These are phyloP conservation scores for Oldenlandia corymbosa DNA, from an alignment of 257 asterid genomes.

Conservation along the genomic window DNA sequence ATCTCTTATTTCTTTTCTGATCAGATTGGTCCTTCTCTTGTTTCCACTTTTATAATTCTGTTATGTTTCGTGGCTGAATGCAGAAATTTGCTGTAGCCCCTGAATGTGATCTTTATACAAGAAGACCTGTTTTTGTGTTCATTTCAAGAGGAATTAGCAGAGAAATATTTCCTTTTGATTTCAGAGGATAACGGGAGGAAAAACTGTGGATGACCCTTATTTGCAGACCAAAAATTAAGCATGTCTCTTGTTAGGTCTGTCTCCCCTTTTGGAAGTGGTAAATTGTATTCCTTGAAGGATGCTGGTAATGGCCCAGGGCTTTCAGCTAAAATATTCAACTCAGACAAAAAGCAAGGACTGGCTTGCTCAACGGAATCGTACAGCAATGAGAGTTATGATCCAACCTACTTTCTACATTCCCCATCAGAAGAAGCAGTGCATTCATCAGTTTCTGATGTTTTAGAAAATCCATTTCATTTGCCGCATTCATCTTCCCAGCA, in stretches of 20 bases:
- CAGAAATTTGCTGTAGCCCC: background rate
- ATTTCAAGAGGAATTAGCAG: background rate
- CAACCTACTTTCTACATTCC: slow-evolving; percentile 48
- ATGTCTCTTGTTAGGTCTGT: slow-evolving; percentile 72
- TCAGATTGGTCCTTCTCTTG: background rate
- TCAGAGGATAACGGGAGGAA: slow-evolving; percentile 6
- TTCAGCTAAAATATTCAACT: slow-evolving; percentile 35
- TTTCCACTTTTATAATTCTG: background rate
- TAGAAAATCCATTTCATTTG: slow-evolving; percentile 31
- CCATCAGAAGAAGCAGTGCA: slow-evolving; percentile 47
- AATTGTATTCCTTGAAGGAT: slow-evolving; percentile 41
- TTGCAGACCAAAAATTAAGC: slow-evolving; percentile 19
- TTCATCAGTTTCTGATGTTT: slow-evolving; percentile 27
- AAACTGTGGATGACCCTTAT: background rate
- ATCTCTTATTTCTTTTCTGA: background rate
- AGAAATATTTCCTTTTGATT: slow-evolving; percentile 8
- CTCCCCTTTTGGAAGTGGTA: slow-evolving; percentile 39
- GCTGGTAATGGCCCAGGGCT: slow-evolving; percentile 32
- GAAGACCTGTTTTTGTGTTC: background rate
- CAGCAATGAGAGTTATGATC: slow-evolving; percentile 49
- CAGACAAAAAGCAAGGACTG: slow-evolving; percentile 34
- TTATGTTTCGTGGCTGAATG: slow-evolving; percentile 1
- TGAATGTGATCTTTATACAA: background rate
- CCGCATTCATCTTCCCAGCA: slow-evolving; percentile 24
- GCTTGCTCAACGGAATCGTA: slow-evolving; percentile 45